Base-by-base conservation (phyloP, 2,329 filamentous ascomycete species). In the Aureobasidium lini region DNA sequence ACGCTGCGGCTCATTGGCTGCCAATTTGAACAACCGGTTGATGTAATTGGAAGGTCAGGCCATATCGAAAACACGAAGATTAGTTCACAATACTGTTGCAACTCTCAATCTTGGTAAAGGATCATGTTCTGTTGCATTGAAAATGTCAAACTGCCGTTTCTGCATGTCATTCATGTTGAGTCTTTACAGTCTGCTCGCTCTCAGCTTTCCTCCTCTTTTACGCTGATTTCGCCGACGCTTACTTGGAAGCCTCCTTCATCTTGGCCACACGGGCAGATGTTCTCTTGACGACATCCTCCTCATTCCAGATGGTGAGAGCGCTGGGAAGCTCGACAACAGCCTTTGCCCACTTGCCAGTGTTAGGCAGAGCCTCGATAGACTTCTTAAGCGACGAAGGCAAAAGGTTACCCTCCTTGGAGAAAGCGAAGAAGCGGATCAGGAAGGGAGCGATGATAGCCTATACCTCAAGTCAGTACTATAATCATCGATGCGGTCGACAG, bases 271-370 rank as follows among this genome's bases (percentile, higher is more conserved):
- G 81, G 47, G 67, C 69, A 68, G 76, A 78, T 6, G 72, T 77
- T 34, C 61, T 66, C 62, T 72, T 70, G 2, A 77, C 72, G 46
- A 81, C 70, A 0, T 37, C 63, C 62, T 79, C 71, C 71, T 84
- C 84, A 58, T 88, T 71, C 66, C 77, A 89, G 61, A 86, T 84
- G 49, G 74, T 78, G 0, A 77, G 83, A 15, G 93, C 87, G 64
- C 85, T 90, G 15, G 85, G 81, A 60, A 68, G 63, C 48, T 60
- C 60, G 18, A 59, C 47, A 2, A 70, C 61, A 7, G 64, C 68
- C 56, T 65, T 66, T 6, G 64, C 65, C 70, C 69, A 72, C 47
- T 64, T 66, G n/a, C 61, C 61, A 39, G 69, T 69, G 34, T 70
- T 63, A 3, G 62, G 62, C 37, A 63, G 34, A 23, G 60, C 61